A percentile compares a stretch with the other conserved stretches of the same genome.
Conservation (phyloP, 768 basidiomycete species). For the Kwoniella pini region DNA sequence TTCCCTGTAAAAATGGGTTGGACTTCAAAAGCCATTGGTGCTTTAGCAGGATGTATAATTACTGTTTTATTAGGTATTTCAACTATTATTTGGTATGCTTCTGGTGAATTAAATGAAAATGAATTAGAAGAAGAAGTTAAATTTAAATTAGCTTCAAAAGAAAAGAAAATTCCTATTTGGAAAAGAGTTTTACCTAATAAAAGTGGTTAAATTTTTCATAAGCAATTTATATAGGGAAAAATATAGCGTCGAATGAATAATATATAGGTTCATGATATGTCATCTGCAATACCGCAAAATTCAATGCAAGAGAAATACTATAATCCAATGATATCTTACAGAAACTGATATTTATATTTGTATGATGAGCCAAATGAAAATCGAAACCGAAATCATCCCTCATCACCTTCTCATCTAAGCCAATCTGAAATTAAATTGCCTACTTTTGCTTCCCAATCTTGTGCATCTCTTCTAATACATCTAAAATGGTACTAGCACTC, state of each 20-base stretch:
- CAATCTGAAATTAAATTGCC: neutral
- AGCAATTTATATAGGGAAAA: no score
- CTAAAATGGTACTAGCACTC: conserved; percentile 89
- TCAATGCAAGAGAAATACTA: no score
- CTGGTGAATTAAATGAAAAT: conserved; percentile 74
- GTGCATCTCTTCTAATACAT: conserved; percentile 79
- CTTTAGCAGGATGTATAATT: conserved; percentile 67
- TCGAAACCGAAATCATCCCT: no score
- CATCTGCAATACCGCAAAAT: no score
- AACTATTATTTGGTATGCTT: conserved; percentile 80
- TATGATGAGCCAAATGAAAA: no score
- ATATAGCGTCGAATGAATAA: no score
- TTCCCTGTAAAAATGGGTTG: conserved; percentile 66
- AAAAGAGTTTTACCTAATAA: conserved; percentile 21
- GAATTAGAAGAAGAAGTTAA: conserved; percentile 76
- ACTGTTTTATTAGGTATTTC: conserved; percentile 80
- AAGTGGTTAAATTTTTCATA: conserved; percentile 4
- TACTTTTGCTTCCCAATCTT: conserved; percentile 25
- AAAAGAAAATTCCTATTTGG: conserved; percentile 20
- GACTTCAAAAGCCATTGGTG: conserved; percentile 54
- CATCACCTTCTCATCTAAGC: conserved; percentile 3
- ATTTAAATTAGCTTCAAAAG: conserved; percentile 63
- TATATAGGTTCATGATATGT: no score
- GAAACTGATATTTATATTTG: no score
- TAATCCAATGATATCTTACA: no score